phyloP scores from a whole-genome alignment of 2,329 filamentous ascomycete genomes.

The Colletotrichum endophyticum region DNA sequence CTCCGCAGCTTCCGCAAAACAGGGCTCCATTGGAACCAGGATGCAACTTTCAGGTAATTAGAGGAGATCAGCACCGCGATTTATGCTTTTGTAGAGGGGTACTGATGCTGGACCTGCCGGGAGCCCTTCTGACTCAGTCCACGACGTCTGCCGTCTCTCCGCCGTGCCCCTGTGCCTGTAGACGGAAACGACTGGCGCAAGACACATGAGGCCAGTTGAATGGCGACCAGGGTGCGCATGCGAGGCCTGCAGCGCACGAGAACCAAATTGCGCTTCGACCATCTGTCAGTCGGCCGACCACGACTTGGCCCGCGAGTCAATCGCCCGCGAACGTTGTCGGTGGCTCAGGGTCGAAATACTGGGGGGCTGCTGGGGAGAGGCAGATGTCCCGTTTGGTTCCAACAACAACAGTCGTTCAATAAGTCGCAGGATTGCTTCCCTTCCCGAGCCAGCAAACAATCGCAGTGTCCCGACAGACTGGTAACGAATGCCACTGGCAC shows the following conservation, averaged over 20 bases:
- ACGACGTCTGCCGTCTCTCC: background rate
- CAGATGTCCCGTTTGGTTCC: background rate
- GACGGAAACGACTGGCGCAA: background rate
- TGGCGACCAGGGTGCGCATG: background rate
- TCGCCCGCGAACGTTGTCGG: background rate
- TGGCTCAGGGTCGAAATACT: background rate
- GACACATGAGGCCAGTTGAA: background rate
- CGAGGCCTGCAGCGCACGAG: background rate
- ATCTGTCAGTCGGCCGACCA: background rate
- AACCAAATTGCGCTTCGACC: background rate
- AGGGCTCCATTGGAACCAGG: background rate
- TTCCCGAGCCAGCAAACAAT: background rate
- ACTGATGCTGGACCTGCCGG: background rate
- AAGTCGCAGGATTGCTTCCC: background rate
- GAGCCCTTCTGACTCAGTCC: background rate
- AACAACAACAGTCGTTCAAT: background rate
- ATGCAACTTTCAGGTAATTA: background rate
- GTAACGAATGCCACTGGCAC: background rate
- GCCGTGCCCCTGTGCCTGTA: background rate
- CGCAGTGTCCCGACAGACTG: background rate
- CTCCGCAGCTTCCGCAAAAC: background rate
- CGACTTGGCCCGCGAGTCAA: background rate
- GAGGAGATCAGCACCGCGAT: background rate
- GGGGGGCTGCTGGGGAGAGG: background rate
- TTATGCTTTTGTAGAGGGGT: too few species aligned